Evolutionary conservation across 179 eudicot genomes (phyloP), one percentile per base, ranked within the genome.

Genomic region (Sideroxylon spinosum): DNA sequence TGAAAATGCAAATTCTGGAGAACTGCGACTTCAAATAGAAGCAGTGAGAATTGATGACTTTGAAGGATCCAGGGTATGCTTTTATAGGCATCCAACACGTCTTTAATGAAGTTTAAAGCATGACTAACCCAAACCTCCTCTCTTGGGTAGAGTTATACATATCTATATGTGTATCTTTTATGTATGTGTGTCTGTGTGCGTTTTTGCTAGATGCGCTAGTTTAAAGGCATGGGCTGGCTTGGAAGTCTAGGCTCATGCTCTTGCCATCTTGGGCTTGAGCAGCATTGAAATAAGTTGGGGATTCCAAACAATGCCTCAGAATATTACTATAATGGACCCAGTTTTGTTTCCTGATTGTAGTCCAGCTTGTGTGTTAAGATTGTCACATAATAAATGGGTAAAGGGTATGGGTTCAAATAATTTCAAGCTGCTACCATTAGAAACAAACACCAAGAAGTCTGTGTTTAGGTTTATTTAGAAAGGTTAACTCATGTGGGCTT

Each of bases 1-100:
- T 74, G 99, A 93, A 82, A 95, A 92, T 71, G 95, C 86, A 46
- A 91, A 73, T 82, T 89, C 93, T n/a, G 99, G 99, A 70, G 99
- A 95, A 82, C 73, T 95, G 69, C 89, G 86, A 81, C 94, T 95
- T 82, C 86, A 84, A 71, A 91, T 95, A 76, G 95, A 91, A 91
- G 88, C 95, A 55, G 88, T 86, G 11, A 88, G 72, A 59, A 75
- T 77, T 75, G 86, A 86, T 29, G 88, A 82, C n/a, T 22, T 22
- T 73, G 87, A 82, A 77, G 81, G 79, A 74, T 78, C 85, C 48
- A 87, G 68, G 97, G 97, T 93, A 86, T 68, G 82, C 52, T 71
- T 68, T 76, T 16, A 26, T 17, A 2, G 28, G 19, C 76, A 57
- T 37, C 53, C 55, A 32, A 56, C 63, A 17, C 26, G 16, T 4